These are phyloP conservation scores for Podaxis mareebaensis DNA, from an alignment of 768 basidiomycete genomes.

Conservation along the genomic window DNA sequence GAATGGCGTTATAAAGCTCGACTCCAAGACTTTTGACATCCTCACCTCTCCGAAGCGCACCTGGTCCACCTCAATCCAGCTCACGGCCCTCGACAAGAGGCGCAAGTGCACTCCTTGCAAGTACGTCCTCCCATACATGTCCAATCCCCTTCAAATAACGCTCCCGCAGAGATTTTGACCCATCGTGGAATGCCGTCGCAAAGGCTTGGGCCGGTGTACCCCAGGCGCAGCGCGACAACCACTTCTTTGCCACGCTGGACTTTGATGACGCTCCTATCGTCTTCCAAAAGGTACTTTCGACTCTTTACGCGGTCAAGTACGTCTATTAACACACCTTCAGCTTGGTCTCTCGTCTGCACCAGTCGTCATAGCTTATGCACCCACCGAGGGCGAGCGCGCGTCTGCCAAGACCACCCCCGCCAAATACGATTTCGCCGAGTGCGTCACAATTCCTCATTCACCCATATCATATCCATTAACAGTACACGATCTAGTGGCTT, in stretches of 20 bases:
- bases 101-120: constrained; percentile 92
- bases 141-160: constrained; percentile 7
- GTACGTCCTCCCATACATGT: constrained; percentile 45
- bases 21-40: constrained; percentile 74
- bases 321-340: constrained; percentile 37
- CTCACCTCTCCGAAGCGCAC: constrained; percentile 73
- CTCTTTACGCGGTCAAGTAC: background rate
- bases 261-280: constrained; percentile 75
- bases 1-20: constrained; percentile 81
- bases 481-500: constrained; percentile 65
- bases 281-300: constrained; percentile 70
- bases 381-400: constrained; percentile 59
- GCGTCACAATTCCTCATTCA: constrained; percentile 23
- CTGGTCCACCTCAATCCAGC: constrained; percentile 85
- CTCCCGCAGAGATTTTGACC: constrained; percentile 75
- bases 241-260: constrained; percentile 93
- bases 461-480: background rate
- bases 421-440: constrained; percentile 82
- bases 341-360: constrained; percentile 85
- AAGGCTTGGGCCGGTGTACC: constrained; percentile 77
- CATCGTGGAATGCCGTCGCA: constrained; percentile 78
- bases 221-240: constrained; percentile 62
- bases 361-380: constrained; percentile 73
- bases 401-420: constrained; percentile 35
- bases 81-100: constrained; percentile 83